A percentile compares a stretch with the other conserved stretches of the same genome.
Evolutionary conservation across 768 basidiomycete genomes (phyloP).

Genomic region (Amanita phalloides): DNA sequence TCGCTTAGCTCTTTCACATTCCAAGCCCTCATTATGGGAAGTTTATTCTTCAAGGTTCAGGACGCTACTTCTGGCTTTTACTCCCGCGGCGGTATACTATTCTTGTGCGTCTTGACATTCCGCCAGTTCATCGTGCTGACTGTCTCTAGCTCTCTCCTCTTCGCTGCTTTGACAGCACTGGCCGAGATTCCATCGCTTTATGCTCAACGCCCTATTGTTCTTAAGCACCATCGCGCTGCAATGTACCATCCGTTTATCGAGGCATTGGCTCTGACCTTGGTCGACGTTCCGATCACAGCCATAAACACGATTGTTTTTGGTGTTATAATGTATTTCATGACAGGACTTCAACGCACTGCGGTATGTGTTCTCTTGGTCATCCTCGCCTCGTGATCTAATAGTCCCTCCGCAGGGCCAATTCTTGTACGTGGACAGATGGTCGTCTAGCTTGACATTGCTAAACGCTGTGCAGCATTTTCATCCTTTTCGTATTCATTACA

Average conservation of each 20-base stretch:
- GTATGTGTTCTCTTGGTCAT: background rate
- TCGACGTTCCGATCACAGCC: slow-evolving; percentile 50
- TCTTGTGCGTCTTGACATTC: slow-evolving; percentile 36
- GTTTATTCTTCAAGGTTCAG: slow-evolving; percentile 46
- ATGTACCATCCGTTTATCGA: slow-evolving; percentile 37
- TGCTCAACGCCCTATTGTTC: slow-evolving; percentile 47
- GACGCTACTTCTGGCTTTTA: slow-evolving; percentile 50
- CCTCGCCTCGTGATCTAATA: too few species aligned
- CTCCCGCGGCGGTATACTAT: slow-evolving; percentile 65
- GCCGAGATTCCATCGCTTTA: slow-evolving; percentile 58
- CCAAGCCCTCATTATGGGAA: slow-evolving; percentile 37
- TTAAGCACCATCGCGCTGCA: slow-evolving; percentile 45
- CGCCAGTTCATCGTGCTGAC: background rate
- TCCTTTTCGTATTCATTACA: slow-evolving; percentile 43
- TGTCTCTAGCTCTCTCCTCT: slow-evolving; percentile 36
- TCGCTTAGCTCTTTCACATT: slow-evolving; percentile 26
- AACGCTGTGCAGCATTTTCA: slow-evolving; percentile 34
- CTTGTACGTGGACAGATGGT: slow-evolving; percentile 36
- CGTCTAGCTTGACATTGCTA: background rate
- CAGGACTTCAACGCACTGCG: slow-evolving; percentile 41
- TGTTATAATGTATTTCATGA: slow-evolving; percentile 54
- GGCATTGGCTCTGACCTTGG: slow-evolving; percentile 44
- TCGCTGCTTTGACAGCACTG: slow-evolving; percentile 49
- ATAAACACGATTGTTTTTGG: slow-evolving; percentile 31
- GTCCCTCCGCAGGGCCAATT: slow-evolving; percentile 29